These are phyloP conservation scores for Calonectria pteridis DNA, from an alignment of 2,329 filamentous ascomycete genomes.

Conservation along the genomic window DNA sequence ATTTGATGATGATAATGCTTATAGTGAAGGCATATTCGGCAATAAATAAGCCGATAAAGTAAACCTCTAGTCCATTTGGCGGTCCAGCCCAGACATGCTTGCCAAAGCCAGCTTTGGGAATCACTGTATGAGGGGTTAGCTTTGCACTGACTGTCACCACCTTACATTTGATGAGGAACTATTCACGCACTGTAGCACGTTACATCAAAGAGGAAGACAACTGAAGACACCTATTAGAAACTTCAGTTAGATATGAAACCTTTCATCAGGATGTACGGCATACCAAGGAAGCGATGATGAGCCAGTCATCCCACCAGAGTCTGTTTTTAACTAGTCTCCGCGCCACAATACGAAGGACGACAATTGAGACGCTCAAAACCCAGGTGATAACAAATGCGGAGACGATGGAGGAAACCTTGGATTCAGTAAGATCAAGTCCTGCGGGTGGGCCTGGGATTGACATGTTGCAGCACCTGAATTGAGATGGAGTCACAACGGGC, in stretches of 20 bases:
- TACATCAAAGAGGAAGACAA: neutral
- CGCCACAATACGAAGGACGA: neutral
- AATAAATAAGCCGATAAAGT: neutral
- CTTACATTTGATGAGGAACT: neutral
- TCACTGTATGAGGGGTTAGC: neutral
- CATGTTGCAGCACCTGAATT: neutral
- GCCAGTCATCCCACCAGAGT: conserved; percentile 6
- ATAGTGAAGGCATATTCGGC: neutral
- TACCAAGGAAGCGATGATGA: neutral
- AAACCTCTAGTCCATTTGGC: neutral
- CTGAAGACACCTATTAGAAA: neutral
- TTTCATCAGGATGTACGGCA: neutral
- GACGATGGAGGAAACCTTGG: neutral
- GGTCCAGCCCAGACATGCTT: conserved; percentile 1
- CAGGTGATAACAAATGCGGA: neutral
- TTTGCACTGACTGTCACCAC: neutral
- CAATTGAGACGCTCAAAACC: neutral
- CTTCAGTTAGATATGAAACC: neutral
- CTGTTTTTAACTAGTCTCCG: neutral
- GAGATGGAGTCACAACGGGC: neutral
- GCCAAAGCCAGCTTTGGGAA: neutral
- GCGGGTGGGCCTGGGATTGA: neutral
- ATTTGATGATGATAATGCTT: neutral
- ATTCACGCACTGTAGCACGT: neutral
- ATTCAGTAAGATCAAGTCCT: neutral